phyloP scores from a whole-genome alignment of 129 eudicot species.

The Artemisia annua region DNA sequence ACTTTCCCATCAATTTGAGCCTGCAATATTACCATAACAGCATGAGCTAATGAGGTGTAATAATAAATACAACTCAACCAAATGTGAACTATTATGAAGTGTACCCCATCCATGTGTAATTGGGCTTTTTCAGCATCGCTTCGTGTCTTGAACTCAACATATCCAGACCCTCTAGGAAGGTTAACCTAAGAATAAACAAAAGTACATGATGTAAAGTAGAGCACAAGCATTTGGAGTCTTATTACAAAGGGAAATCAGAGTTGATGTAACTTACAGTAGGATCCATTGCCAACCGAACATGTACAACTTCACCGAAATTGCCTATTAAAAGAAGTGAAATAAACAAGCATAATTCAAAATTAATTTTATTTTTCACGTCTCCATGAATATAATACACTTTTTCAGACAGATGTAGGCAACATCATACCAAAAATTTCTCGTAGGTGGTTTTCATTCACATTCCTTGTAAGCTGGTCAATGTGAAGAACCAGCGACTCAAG shows the following conservation, averaged over 20 bases:
- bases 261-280: constrained; percentile 43
- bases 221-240: neutral
- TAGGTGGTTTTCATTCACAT: constrained; percentile 85
- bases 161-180: constrained; percentile 24
- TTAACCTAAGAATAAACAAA: constrained; percentile 51
- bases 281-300: constrained; percentile 74
- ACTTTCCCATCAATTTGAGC: constrained; percentile 14
- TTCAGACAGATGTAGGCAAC: neutral
- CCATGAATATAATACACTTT: neutral
- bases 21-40: neutral
- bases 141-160: constrained; percentile 13
- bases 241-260: neutral
- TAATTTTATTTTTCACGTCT: neutral
- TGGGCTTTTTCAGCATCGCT: constrained; percentile 7
- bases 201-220: neutral
- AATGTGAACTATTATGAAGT: constrained; percentile 10
- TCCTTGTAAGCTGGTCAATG: constrained; percentile 82
- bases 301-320: constrained; percentile 72
- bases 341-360: neutral
- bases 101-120: constrained; percentile 30
- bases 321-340: constrained; percentile 32
- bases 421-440: constrained; percentile 78
- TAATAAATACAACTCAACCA: neutral
- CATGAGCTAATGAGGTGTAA: neutral
- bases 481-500: constrained; percentile 78